Base-by-base conservation (phyloP, 768 basidiomycete genomes). In the Suillus occidentalis region DNA sequence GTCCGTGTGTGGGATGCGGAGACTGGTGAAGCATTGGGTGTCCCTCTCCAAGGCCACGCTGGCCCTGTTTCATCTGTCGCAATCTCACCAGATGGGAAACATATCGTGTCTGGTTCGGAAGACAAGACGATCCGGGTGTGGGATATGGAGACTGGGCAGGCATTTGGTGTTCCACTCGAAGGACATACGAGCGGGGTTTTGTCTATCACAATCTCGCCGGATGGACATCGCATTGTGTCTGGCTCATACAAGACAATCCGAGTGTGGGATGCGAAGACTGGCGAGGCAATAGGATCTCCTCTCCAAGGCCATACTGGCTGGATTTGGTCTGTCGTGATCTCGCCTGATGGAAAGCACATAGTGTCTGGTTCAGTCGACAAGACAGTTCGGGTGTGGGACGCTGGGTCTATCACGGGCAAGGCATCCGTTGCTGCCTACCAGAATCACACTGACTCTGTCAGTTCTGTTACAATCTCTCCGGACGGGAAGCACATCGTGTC, bases 1-100 rank as follows among this genome's bases (percentile, higher is more conserved):
- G n/a, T 34, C 14, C n/a, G 20, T 37, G 64, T 69, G 68, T 77
- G 7, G 71, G 50, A 65, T 16, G 22, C 49, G 31, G 31, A 52
- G 28, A 52, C 61, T 20, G 60, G 31, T 6, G 10, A 61, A 10
- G 31, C 18, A 39, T 64, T 61, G 2, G n/a, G 5, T 34, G 16
- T 3, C 16, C 36, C 39, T 1, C 20, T 63, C 18, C 40, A 20
- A 16, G 42, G 42, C 1, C 43, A 61, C 43, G 12, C 22, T 18
- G 22, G 2, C 3, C 2, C 2, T 25, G 18, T 42, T 39, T 10
- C 2, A 8, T 28, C 36, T 36, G 57, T 63, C 22, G 4, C 31
- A 7, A 45, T 63, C 42, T 63, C 63, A 10, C 42, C 14, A 6
- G 57, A 63, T 59, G 57, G 63, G 4, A 43, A 14, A 12, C 37